Evolutionary conservation across 495 filamentous ascomycete genomes (phyloP).

Genomic region (Penicillium egyptiacum): DNA sequence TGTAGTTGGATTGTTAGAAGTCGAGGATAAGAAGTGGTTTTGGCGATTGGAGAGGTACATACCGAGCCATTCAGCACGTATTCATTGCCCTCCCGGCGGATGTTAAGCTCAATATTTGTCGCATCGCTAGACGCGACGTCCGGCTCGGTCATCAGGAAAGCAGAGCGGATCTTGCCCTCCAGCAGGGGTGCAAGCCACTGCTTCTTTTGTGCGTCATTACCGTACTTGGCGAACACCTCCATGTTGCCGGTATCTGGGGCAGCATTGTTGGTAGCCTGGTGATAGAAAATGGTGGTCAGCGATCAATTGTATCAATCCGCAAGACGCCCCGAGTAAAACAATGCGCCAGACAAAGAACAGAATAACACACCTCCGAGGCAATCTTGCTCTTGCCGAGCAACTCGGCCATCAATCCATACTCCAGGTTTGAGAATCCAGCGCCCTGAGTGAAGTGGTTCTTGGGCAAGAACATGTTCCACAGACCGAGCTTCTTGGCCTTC

Average conservation of each 20-base stretch:
- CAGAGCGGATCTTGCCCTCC: constrained; percentile 81
- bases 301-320: neutral
- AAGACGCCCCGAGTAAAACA: neutral
- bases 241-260: constrained; percentile 95
- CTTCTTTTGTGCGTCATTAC: constrained; percentile 83
- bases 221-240: constrained; percentile 94
- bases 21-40: neutral
- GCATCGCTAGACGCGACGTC: constrained; percentile 84
- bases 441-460: constrained; percentile 93
- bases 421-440: constrained; percentile 85
- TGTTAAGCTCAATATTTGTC: constrained; percentile 80
- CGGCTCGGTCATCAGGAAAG: constrained; percentile 93
- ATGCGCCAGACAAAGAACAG: constrained; percentile 2
- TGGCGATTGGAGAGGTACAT: constrained; percentile 24
- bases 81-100: constrained; percentile 74
- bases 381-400: constrained; percentile 75
- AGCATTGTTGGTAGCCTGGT: constrained; percentile 78
- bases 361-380: constrained; percentile 63
- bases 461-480: constrained; percentile 98
- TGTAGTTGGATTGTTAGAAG: constrained; percentile 24
- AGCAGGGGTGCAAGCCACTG: constrained; percentile 82
- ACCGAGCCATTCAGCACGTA: constrained; percentile 85
- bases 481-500: constrained; percentile 77
- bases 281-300: neutral
- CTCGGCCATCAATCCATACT: constrained; percentile 93